Conservation (phyloP, 2,329 filamentous ascomycete genomes). For the Rutstroemia sp. region DNA sequence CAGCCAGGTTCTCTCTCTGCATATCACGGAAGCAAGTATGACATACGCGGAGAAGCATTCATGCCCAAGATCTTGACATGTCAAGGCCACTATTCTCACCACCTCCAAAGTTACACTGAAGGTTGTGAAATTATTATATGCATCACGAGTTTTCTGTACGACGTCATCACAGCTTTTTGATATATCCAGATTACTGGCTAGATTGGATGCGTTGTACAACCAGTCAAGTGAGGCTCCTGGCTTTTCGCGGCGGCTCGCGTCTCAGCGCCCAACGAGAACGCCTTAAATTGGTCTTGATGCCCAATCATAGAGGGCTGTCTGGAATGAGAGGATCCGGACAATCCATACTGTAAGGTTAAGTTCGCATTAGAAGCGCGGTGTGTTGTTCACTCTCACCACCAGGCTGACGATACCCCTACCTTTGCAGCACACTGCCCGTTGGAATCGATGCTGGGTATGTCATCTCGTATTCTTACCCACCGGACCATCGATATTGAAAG, state of each 20-base stretch:
- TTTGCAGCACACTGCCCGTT: constrained; percentile 17
- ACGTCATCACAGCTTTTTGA: constrained; percentile 19
- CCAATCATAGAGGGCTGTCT: constrained; percentile 25
- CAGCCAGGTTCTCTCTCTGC: constrained; percentile 2
- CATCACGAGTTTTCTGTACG: constrained; percentile 19
- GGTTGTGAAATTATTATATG: constrained; percentile 10
- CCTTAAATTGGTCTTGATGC: constrained; percentile 22
- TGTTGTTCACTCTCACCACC: constrained; percentile 20
- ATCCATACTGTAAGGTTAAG: constrained; percentile 8
- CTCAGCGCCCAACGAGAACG: constrained; percentile 25
- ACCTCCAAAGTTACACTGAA: constrained; percentile 7
- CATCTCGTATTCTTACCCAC: background rate
- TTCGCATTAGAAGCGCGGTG: constrained; percentile 23
- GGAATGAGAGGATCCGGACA: constrained; percentile 13
- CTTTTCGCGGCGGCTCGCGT: constrained; percentile 24
- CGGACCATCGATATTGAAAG: background rate
- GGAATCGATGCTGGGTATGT: constrained; percentile 2
- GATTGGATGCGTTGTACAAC: constrained; percentile 43
- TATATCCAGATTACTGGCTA: constrained; percentile 25
- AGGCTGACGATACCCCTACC: constrained; percentile 23
- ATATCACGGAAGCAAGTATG: constrained; percentile 17
- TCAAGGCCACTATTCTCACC: constrained; percentile 3
- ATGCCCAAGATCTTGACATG: constrained; percentile 16
- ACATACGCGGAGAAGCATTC: constrained; percentile 19
- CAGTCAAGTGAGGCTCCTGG: constrained; percentile 24